Percentiles rank a stretch among this genome's conserved stretches.
phyloP scores from a whole-genome alignment of 2,329 filamentous ascomycete genomes.

The Fusarium luffae region DNA sequence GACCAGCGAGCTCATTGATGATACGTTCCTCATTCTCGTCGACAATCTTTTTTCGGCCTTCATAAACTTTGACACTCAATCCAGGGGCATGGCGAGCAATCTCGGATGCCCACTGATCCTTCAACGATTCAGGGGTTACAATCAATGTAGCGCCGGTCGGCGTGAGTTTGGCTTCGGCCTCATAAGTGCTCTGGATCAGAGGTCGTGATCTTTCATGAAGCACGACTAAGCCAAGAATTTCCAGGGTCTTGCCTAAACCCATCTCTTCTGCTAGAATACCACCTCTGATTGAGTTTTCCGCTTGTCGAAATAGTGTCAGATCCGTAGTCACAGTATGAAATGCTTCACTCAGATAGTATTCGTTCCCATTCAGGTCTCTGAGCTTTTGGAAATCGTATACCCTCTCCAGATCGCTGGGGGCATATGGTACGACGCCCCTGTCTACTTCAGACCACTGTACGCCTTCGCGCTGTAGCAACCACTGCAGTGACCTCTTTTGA shows the following conservation, averaged over 20 bases:
- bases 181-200: conserved; percentile 46
- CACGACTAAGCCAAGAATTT: conserved; percentile 76
- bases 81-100: conserved; percentile 67
- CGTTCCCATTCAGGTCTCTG: conserved; percentile 49
- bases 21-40: conserved; percentile 54
- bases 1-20: conserved; percentile 57
- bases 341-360: conserved; percentile 70
- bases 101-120: conserved; percentile 71
- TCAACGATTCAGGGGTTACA: conserved; percentile 67
- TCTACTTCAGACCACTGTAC: conserved; percentile 57
- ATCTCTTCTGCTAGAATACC: conserved; percentile 84
- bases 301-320: conserved; percentile 55
- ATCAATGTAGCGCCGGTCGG: conserved; percentile 69
- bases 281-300: conserved; percentile 59
- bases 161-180: conserved; percentile 54
- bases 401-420: conserved; percentile 4
- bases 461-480: conserved; percentile 76
- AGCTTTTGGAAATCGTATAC: conserved; percentile 49
- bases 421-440: conserved; percentile 33
- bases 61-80: conserved; percentile 67
- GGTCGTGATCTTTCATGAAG: conserved; percentile 62
- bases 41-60: conserved; percentile 57
- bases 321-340: conserved; percentile 69
- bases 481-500: conserved; percentile 75
- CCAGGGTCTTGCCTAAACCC: conserved; percentile 84